Base-by-base conservation (phyloP, 225 moss, liverwort and hornwort species). In the Takakia lepidozioides region DNA sequence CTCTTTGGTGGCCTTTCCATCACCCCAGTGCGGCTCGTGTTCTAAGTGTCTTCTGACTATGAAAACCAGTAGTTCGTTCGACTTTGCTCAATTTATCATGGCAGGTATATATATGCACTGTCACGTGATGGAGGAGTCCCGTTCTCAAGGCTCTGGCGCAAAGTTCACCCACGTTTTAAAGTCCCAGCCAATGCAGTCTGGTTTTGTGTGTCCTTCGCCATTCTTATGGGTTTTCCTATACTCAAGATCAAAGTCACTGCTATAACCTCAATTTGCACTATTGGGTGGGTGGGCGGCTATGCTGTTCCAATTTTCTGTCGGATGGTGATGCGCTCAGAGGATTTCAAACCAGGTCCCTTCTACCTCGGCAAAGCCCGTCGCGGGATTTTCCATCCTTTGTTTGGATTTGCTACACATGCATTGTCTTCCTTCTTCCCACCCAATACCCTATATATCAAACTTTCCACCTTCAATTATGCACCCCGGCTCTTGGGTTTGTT, bases 101-200 rank as follows among this genome's bases (percentile, higher is more conserved):
- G n/a, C n/a, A n/a, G 44, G 68, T 72, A 86, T 86, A 80, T 92
- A 8, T 92, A 68, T 62, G 91, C 91, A 16, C 55, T 92, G 43
- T 81, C 91, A 38, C 81, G 91, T 36, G 91, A 89, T 70, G 79
- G 79, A 70, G 88, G 88, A 38, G 24, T 85, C 49, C 88, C 88
- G 1, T 78, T 67, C n/a, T 85, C 88, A 23, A 71, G 56, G 27
- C 11, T 78, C 3, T 67, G 85, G 53, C 82, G 66, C 19, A 85
- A 76, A 63, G 67, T 89, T 9, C 71, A 89, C 47, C 74, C 68
- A 8, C 66, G 66, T 40, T 85, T 66, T 30, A 67, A 76, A 60
- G 88, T 89, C 17, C 88, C 88, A n/a, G 85, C 82, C 16, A 89
- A 89, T 47, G 88, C 88, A 2, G 88, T 89, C 30, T 89, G 88